phyloP scores from a whole-genome alignment of 2,329 filamentous ascomycete genomes.

The Phaeosphaeria sp. region DNA sequence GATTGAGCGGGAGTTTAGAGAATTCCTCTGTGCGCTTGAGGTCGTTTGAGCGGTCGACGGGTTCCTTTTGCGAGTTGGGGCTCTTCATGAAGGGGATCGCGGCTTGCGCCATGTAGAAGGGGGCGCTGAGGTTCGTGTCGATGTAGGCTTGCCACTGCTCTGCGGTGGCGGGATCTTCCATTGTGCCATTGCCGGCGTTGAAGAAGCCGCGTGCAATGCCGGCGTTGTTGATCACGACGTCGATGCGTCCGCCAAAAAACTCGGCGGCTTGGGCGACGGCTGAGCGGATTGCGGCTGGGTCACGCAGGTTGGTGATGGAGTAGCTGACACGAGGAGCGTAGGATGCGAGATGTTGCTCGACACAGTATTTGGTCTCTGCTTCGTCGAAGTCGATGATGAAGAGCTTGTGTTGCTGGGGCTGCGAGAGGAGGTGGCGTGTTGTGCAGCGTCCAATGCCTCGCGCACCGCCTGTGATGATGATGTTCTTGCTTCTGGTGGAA shows the following conservation, averaged over 20 bases:
- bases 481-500: slow-evolving; percentile 30
- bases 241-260: slow-evolving; percentile 43
- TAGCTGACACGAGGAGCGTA: slow-evolving; percentile 35
- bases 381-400: slow-evolving; percentile 53
- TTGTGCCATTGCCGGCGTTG: slow-evolving; percentile 29
- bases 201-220: slow-evolving; percentile 32
- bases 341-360: slow-evolving; percentile 39
- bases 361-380: slow-evolving; percentile 34
- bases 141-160: slow-evolving; percentile 34
- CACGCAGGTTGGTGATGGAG: slow-evolving; percentile 48
- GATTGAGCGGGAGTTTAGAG: slow-evolving; percentile 20
- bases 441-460: slow-evolving; percentile 54
- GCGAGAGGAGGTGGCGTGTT: slow-evolving; percentile 49
- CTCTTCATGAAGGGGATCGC: slow-evolving; percentile 32
- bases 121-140: slow-evolving; percentile 29
- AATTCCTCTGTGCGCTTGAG: slow-evolving; percentile 30
- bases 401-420: slow-evolving; percentile 48
- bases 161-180: slow-evolving; percentile 29
- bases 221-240: slow-evolving; percentile 42
- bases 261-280: slow-evolving; percentile 46
- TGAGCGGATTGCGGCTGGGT: slow-evolving; percentile 32
- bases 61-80: slow-evolving; percentile 21
- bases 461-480: slow-evolving; percentile 51
- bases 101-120: slow-evolving; percentile 30
- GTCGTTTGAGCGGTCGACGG: slow-evolving; percentile 22